Base-by-base conservation (phyloP, 2,329 filamentous ascomycete genomes). In the Simplicillium sp. region DNA sequence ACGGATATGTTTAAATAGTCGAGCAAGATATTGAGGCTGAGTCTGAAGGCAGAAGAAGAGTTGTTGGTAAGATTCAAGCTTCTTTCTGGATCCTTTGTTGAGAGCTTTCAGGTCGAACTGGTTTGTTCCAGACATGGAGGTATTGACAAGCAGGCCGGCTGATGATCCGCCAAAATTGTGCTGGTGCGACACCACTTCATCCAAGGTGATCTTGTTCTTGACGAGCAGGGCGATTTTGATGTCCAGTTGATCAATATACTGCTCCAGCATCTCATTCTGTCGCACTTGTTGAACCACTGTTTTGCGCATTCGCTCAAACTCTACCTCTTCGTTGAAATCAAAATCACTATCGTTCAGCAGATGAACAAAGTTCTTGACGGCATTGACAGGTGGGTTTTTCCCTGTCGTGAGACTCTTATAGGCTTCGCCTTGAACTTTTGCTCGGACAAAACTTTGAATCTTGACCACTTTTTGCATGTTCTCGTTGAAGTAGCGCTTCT, bases 381-480 rank as follows among this genome's bases (percentile, higher is more conserved):
- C 95, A 32, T 87, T 87, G 44, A 98, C 88, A 1, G 92, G 92
- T 17, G 92, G 92, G 56, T 97, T 97, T 66, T 95, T 96, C 45
- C 92, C 94, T 28, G 81, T 89, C 3, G 89, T 97, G 48, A 98
- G 72, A 58, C 87, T 95, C 74, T 95, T 96, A 71, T 98, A 98
- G 2, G 92, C 92, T 63, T 98, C 87, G 39, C 92, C 92, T 61
- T 98, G 92, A 38, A 97, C 86, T 57, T 94, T 92, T 49, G 83
- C 92, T 46, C 92, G 81, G 40, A 97, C 82, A 50, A 97, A 94
- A 58, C 92, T 98, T 59, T 98, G 94, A 43, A 97, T 88, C 64
- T 98, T 98, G 70, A 98, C 82, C 18, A 98, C 92, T 63, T 94
- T 97, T 54, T 95, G 81, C 92, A 98, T 98, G 56, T 98, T 98